phyloP scores from a whole-genome alignment of 441 rosid species.

The Erysimum cheiri region DNA sequence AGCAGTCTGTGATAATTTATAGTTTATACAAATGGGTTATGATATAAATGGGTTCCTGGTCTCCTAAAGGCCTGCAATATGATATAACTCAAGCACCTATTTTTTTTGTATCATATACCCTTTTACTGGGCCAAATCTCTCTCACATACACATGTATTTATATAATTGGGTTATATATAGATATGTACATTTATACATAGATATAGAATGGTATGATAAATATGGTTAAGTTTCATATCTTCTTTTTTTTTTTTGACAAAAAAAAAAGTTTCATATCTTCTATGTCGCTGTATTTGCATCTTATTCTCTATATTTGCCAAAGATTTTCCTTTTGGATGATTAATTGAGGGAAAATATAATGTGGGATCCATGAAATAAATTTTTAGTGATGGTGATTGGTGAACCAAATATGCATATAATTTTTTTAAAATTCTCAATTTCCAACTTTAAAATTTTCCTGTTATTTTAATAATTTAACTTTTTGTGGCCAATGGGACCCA shows the following conservation, averaged over 20 bases:
- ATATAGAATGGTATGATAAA: background rate
- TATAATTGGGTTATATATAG: background rate
- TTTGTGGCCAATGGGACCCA: constrained; percentile 34
- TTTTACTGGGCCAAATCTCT: constrained; percentile 1
- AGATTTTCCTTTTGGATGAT: constrained; percentile 31
- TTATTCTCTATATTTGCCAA: constrained; percentile 35
- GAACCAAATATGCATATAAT: constrained; percentile 22
- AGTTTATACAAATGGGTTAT: constrained; percentile 13
- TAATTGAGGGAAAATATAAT: constrained; percentile 26
- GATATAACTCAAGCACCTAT: constrained; percentile 11
- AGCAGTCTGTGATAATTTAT: constrained; percentile 18
- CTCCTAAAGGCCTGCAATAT: constrained; percentile 37
- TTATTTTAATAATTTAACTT: constrained; percentile 9
- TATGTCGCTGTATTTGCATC: constrained; percentile 28
- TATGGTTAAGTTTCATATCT: too few relatives aligned
- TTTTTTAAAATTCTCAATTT: background rate
- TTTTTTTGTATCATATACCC: background rate
- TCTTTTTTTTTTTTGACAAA: too few relatives aligned
- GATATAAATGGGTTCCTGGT: constrained; percentile 34
- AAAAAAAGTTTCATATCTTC: constrained; percentile 22
- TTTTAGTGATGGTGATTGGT: constrained; percentile 29
- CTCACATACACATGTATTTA: background rate
- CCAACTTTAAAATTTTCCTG: constrained; percentile 12
- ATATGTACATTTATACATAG: background rate
- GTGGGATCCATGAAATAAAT: constrained; percentile 39